Percentiles rank a stretch among this genome's conserved stretches.
Evolutionary conservation across 129 eudicot genomes (phyloP).

Genomic region (Rutidosis leptorrhynchoides): DNA sequence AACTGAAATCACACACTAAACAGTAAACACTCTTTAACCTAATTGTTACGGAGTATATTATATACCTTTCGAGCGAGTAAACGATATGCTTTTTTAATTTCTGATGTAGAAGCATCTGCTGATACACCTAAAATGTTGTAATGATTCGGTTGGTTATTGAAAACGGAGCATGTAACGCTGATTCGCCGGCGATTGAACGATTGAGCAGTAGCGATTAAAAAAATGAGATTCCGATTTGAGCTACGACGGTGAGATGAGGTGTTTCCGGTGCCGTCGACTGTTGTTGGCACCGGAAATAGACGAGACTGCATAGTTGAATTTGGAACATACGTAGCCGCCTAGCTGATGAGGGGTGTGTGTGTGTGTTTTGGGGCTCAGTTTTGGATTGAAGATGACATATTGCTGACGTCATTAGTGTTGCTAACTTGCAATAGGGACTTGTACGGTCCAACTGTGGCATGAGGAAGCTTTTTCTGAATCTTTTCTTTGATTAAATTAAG

Average conservation of each 20-base stretch:
- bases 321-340: conserved; percentile 28
- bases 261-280: conserved; percentile 42
- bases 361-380: conserved; percentile 12
- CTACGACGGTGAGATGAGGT: conserved; percentile 27
- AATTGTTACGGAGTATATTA: neutral
- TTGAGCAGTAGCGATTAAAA: conserved; percentile 30
- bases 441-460: conserved; percentile 2
- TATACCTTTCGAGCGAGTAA: conserved; percentile 81
- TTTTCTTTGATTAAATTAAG: too few relatives aligned
- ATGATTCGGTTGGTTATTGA: conserved; percentile 52
- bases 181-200: conserved; percentile 27
- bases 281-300: conserved; percentile 45
- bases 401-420: conserved; percentile 7
- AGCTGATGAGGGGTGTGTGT: conserved; percentile 8
- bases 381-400: conserved; percentile 10
- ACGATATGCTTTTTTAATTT: conserved; percentile 83
- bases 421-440: neutral
- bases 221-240: conserved; percentile 31
- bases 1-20: conserved; percentile 10
- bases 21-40: too few relatives aligned
- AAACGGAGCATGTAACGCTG: conserved; percentile 40
- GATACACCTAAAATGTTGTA: conserved; percentile 68
- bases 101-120: conserved; percentile 56
- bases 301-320: conserved; percentile 38
- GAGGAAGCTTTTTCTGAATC: neutral